Evolutionary conservation across 192 early-diverging fungal genomes (phyloP).

Genomic region (Rhizophagus clarus): DNA sequence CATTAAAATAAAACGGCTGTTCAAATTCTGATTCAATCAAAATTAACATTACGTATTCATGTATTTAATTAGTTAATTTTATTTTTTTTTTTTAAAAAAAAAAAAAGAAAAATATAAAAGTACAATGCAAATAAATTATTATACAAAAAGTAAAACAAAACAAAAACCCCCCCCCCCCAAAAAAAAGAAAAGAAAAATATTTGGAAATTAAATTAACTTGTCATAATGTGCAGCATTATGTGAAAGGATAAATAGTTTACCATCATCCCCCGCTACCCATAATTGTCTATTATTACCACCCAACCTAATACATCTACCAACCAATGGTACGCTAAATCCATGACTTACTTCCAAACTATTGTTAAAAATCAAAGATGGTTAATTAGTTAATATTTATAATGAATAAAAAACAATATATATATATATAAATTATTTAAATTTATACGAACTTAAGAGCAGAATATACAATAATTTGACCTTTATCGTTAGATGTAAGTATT

Average conservation of each 20-base stretch:
- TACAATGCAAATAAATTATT: too few species aligned
- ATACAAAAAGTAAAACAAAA: too few species aligned
- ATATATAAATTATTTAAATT: background rate
- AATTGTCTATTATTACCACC: slow-evolving; percentile 20
- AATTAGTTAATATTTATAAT: background rate
- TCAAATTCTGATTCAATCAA: too few species aligned
- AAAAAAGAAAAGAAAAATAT: too few species aligned
- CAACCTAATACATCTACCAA: slow-evolving; percentile 18
- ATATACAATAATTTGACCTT: slow-evolving; percentile 19
- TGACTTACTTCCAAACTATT: slow-evolving; percentile 19
- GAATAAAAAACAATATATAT: background rate
- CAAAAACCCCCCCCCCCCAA: too few species aligned
- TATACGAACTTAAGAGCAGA: slow-evolving; percentile 22
- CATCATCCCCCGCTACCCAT: slow-evolving; percentile 22
- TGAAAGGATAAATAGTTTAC: slow-evolving; percentile 29
- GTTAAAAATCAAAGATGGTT: too few species aligned
- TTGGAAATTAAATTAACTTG: background rate
- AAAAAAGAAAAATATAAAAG: too few species aligned
- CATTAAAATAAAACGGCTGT: too few species aligned
- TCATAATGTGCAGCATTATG: background rate
- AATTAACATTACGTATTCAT: too few species aligned
- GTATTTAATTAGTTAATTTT: too few species aligned
- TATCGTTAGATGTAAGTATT: slow-evolving; percentile 5
- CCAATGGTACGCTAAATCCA: slow-evolving; percentile 21
- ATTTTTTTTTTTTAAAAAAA: too few species aligned